Conservation (phyloP, 2,329 filamentous ascomycete species). For the Aspergillus transmontanensis region DNA sequence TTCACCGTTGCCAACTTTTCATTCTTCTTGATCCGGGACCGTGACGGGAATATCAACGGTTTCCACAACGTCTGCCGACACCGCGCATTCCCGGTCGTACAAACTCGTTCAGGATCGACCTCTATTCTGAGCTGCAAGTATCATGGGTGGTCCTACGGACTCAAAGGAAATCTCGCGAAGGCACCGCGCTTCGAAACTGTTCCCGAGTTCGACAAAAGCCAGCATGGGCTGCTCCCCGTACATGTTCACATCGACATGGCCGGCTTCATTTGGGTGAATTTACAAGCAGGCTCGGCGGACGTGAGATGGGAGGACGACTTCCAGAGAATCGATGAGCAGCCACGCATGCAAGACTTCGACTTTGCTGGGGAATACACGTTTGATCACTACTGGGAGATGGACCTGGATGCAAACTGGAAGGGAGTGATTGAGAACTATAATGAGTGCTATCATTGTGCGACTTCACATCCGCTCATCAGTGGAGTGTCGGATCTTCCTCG, state of each 20-base stretch:
- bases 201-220: slow-evolving; percentile 20
- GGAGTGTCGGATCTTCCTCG: slow-evolving; percentile 56
- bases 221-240: slow-evolving; percentile 23
- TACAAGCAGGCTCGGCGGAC: slow-evolving; percentile 22
- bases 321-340: slow-evolving; percentile 21
- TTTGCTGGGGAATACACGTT: slow-evolving; percentile 24
- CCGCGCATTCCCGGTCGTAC: slow-evolving; percentile 18
- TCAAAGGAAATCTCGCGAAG: slow-evolving; percentile 27
- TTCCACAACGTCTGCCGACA: slow-evolving; percentile 30
- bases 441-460: slow-evolving; percentile 31
- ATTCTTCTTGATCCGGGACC: slow-evolving; percentile 1
- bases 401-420: slow-evolving; percentile 29
- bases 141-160: slow-evolving; percentile 29
- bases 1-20: neutral
- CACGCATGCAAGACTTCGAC: slow-evolving; percentile 27
- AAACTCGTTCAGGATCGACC: slow-evolving; percentile 16
- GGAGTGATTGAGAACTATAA: slow-evolving; percentile 29
- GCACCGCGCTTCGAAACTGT: slow-evolving; percentile 27
- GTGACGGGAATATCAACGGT: slow-evolving; percentile 19
- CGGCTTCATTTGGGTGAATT: slow-evolving; percentile 29
- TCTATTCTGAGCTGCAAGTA: slow-evolving; percentile 27
- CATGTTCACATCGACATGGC: slow-evolving; percentile 24
- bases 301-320: slow-evolving; percentile 25
- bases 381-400: slow-evolving; percentile 30
- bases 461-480: slow-evolving; percentile 27